Evolutionary conservation across 352 stramenopile genomes (phyloP).

Genomic region (Pilasporangium apinafurcum): DNA sequence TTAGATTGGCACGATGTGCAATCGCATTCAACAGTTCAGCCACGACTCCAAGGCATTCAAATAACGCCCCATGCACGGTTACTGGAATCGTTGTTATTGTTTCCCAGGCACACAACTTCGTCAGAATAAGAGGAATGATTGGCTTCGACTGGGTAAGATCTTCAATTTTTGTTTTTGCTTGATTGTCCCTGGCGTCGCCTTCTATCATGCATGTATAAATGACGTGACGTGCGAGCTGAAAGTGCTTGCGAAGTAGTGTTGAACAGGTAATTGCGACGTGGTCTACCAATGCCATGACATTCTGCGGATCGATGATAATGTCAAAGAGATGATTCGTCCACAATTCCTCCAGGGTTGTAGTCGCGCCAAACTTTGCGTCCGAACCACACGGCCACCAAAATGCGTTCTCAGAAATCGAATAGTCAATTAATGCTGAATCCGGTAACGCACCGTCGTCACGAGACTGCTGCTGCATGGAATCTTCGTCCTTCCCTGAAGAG

Average conservation of each 20-base stretch:
- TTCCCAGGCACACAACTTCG: conserved; percentile 50
- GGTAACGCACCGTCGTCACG: conserved; percentile 69
- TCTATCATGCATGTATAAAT: conserved; percentile 40
- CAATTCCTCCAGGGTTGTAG: conserved; percentile 24
- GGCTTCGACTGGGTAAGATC: conserved; percentile 36
- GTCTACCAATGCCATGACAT: conserved; percentile 60
- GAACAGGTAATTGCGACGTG: conserved; percentile 68
- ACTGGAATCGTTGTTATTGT: conserved; percentile 69
- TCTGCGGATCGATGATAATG: conserved; percentile 55
- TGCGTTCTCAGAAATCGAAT: conserved; percentile 64
- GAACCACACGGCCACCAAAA: conserved; percentile 76
- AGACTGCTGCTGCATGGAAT: conserved; percentile 7
- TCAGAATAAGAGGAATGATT: conserved; percentile 56
- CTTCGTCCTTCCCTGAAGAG: conserved; percentile 8
- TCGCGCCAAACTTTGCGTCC: conserved; percentile 2
- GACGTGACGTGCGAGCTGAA: conserved; percentile 65
- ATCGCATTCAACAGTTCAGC: conserved; percentile 62
- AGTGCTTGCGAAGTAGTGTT: conserved; percentile 71
- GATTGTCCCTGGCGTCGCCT: conserved; percentile 7
- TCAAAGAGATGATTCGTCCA: conserved; percentile 76
- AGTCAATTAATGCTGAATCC: conserved; percentile 64
- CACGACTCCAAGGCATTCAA: conserved; percentile 73
- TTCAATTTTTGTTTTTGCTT: conserved; percentile 16
- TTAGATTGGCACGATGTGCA: conserved; percentile 15
- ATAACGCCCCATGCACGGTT: conserved; percentile 69